Evolutionary conservation across 2,329 filamentous ascomycete genomes (phyloP).

Genomic region (Colletotrichum orbiculare): DNA sequence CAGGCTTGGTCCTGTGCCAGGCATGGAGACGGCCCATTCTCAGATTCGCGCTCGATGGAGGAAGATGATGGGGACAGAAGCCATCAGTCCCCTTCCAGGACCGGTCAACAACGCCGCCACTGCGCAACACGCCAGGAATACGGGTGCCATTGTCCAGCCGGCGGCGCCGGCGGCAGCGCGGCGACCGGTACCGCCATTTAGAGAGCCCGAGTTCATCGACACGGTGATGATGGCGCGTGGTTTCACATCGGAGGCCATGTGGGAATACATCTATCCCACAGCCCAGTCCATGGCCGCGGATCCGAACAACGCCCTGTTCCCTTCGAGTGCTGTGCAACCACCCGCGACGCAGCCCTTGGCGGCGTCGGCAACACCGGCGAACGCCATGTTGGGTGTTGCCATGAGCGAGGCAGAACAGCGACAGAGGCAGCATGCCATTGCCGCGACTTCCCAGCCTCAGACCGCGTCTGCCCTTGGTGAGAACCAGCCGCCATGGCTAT

Average conservation of each 20-base stretch:
- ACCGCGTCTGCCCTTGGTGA: conserved; percentile 44
- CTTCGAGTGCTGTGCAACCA: conserved; percentile 7
- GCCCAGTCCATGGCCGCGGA: conserved; percentile 30
- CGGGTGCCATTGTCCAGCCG: background rate
- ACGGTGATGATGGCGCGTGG: conserved; percentile 34
- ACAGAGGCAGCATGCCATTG: conserved; percentile 38
- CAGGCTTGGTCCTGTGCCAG: conserved; percentile 60
- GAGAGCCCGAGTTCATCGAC: conserved; percentile 29
- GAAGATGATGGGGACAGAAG: conserved; percentile 54
- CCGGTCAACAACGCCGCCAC: conserved; percentile 24
- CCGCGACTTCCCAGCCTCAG: conserved; percentile 39
- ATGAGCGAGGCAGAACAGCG: conserved; percentile 32
- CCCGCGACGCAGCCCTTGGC: conserved; percentile 15
- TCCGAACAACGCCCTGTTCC: conserved; percentile 28
- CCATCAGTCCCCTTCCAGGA: conserved; percentile 39
- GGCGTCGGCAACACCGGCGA: background rate
- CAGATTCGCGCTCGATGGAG: conserved; percentile 62
- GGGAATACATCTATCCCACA: conserved; percentile 36
- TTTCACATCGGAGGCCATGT: conserved; percentile 30
- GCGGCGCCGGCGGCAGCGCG: background rate
- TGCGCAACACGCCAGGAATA: conserved; percentile 1
- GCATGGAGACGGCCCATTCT: conserved; percentile 59
- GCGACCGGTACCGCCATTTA: background rate
- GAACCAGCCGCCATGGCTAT: conserved; percentile 54
- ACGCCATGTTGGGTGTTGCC: conserved; percentile 10